Conservation (phyloP, 768 basidiomycete genomes). For the Suillus discolor region DNA sequence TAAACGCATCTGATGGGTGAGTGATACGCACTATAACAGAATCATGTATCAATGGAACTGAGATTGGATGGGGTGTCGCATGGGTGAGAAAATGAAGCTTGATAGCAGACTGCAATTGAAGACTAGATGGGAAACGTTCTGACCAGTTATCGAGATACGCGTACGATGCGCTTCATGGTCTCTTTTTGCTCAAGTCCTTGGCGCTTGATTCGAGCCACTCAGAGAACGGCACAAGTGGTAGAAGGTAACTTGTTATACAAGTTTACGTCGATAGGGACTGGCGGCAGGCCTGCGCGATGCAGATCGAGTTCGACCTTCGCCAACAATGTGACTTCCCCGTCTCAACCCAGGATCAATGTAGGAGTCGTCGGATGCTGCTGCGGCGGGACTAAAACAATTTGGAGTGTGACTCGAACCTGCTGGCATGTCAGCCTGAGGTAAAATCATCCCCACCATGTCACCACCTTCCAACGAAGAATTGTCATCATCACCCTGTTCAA, state of each 20-base stretch:
- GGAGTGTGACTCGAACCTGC: not conserved
- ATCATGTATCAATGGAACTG: not conserved
- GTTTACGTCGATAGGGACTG: slow-evolving; percentile 25
- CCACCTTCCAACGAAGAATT: slow-evolving; percentile 21
- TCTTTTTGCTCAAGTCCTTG: slow-evolving; percentile 16
- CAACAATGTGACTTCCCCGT: slow-evolving; percentile 37
- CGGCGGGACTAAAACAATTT: slow-evolving; percentile 3
- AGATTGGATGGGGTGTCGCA: slow-evolving; percentile 1
- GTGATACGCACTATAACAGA: not conserved
- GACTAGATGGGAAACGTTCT: not conserved
- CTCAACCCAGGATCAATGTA: slow-evolving; percentile 41
- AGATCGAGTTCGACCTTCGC: slow-evolving; percentile 33
- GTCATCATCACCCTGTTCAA: slow-evolving; percentile 30
- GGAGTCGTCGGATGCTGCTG: slow-evolving; percentile 30
- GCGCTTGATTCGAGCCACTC: slow-evolving; percentile 27
- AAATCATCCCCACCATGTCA: slow-evolving; percentile 24
- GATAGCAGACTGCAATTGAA: slow-evolving; percentile 27
- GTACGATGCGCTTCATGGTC: slow-evolving; percentile 28
- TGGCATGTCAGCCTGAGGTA: slow-evolving; percentile 2
- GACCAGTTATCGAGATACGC: slow-evolving; percentile 8
- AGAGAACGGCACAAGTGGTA: slow-evolving; percentile 29
- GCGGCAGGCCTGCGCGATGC: slow-evolving; percentile 23
- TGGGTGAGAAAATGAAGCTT: slow-evolving; percentile 18
- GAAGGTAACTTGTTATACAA: slow-evolving; percentile 9
- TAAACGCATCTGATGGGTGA: not conserved